Percentiles rank a stretch among this genome's conserved stretches.
Evolutionary conservation across 164 flowering plant species (phyloP).

Genomic region (Berberis thunbergii): DNA sequence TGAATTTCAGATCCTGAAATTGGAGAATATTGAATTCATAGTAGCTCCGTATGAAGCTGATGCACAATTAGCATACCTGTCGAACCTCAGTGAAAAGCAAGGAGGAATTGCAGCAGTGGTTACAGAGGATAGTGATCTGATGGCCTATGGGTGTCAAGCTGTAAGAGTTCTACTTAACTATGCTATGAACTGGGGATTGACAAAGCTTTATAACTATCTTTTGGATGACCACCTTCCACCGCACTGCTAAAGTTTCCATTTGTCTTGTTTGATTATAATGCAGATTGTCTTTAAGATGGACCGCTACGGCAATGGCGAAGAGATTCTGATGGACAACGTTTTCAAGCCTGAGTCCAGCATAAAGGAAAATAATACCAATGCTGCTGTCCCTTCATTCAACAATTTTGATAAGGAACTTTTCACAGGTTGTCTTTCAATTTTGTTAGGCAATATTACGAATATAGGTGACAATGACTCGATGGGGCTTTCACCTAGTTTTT

Average conservation of each 20-base stretch:
- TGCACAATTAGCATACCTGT: slow-evolving; percentile 79
- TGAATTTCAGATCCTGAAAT: slow-evolving; percentile 43
- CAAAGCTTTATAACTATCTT: slow-evolving; percentile 9
- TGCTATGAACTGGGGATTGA: slow-evolving; percentile 6
- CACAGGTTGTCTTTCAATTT: slow-evolving; percentile 31
- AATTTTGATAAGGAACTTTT: slow-evolving; percentile 45
- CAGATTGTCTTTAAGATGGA: slow-evolving; percentile 84
- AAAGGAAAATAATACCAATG: slow-evolving; percentile 19
- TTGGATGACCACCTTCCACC: neutral
- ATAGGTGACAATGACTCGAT: neutral
- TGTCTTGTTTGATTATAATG: neutral
- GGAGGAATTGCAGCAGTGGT: slow-evolving; percentile 78
- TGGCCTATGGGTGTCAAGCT: slow-evolving; percentile 69
- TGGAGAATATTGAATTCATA: slow-evolving; percentile 57
- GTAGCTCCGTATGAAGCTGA: slow-evolving; percentile 96
- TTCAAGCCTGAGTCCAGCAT: slow-evolving; percentile 25
- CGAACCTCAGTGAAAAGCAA: slow-evolving; percentile 39
- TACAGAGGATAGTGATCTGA: slow-evolving; percentile 77
- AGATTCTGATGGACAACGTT: slow-evolving; percentile 46
- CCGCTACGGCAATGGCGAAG: slow-evolving; percentile 69
- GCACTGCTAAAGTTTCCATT: neutral
- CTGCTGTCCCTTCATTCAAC: slow-evolving; percentile 39
- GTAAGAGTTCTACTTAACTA: slow-evolving; percentile 37
- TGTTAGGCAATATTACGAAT: neutral
- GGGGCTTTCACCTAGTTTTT: neutral